Evolutionary conservation across 1,139 yeast species (phyloP), one percentile per base, ranked within the genome.

Genomic region (Kodamaea fungicola): DNA sequence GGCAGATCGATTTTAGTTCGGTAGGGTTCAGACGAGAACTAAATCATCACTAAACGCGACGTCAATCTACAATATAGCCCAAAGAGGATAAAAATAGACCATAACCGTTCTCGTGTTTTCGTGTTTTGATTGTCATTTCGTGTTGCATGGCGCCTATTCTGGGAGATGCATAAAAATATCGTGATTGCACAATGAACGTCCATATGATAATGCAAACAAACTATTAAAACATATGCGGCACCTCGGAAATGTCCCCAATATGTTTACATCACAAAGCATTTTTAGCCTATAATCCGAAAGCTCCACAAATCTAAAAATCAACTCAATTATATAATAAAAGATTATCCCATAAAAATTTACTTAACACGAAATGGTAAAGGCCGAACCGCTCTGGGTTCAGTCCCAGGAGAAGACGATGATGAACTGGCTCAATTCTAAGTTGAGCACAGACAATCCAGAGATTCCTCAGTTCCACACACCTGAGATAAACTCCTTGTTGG

Each of bases 351-450:
- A 25, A 10, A 10, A 25, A 7, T 10, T 16, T 16, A 16, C 19
- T 16, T 4, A 5, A 16, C 19, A 16, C 19, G 19, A 16, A 16
- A 31, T 8, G 13, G 25, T 32, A 28, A 24, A 23, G 12, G n/a
- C 29, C 7, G 41, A 41, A 31, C 45, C 44, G 13, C 33, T 42
- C 12, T 74, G 79, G 79, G 65, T 67, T 21, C 48, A 55, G 23
- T 55, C 62, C 26, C 79, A 74, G 50, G 67, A 70, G 38, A 65
- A 64, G 44, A 69, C 76, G 23, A 68, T 74, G 64, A 46, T 66
- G 12, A 54, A 75, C 41, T 74, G 80, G 80, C 54, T 74, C 27
- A 69, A 71, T 48, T 71, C 21, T 37, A 46, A 21, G 32, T 42
- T 5, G 44, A 49, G 30, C 8, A 23, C 31, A 6, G 12, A 21